phyloP scores from a whole-genome alignment of 768 basidiomycete species.

The Termitomyces sp. region DNA sequence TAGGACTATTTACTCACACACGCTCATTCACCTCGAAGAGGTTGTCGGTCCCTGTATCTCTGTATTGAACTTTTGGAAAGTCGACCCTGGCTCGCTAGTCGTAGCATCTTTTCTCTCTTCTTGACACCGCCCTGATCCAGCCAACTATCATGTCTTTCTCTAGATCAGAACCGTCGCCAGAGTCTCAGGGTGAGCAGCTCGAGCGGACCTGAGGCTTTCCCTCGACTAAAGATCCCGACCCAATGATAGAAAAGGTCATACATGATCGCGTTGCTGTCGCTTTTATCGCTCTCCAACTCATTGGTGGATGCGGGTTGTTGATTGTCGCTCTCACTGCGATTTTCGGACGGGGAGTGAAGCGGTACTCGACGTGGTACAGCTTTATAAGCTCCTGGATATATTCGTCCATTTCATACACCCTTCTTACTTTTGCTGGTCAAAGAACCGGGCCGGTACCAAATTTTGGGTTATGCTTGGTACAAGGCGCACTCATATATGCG shows the following conservation, averaged over 20 bases:
- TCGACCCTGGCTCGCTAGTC: neutral
- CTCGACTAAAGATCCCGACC: no score
- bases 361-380: constrained; percentile 30
- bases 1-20: neutral
- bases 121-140: neutral
- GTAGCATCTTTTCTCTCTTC: neutral
- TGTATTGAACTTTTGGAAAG: constrained; percentile 7
- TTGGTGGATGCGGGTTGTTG: constrained; percentile 19
- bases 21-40: neutral
- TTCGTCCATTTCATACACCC: constrained; percentile 26
- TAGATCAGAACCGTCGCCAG: neutral
- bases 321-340: constrained; percentile 24
- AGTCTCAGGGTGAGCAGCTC: constrained; percentile 4
- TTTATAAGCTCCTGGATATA: constrained; percentile 27
- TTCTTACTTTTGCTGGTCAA: constrained; percentile 27
- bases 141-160: neutral
- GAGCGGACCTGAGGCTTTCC: neutral
- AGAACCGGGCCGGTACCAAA: constrained; percentile 20
- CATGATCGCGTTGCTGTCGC: constrained; percentile 18
- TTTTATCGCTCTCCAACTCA: constrained; percentile 25
- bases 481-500: constrained; percentile 27
- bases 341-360: constrained; percentile 21
- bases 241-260: neutral
- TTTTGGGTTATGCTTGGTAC: constrained; percentile 22
- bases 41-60: neutral